These are phyloP conservation scores for Metschnikowia proteae DNA, from an alignment of 805 yeast species.

Conservation along the genomic window DNA sequence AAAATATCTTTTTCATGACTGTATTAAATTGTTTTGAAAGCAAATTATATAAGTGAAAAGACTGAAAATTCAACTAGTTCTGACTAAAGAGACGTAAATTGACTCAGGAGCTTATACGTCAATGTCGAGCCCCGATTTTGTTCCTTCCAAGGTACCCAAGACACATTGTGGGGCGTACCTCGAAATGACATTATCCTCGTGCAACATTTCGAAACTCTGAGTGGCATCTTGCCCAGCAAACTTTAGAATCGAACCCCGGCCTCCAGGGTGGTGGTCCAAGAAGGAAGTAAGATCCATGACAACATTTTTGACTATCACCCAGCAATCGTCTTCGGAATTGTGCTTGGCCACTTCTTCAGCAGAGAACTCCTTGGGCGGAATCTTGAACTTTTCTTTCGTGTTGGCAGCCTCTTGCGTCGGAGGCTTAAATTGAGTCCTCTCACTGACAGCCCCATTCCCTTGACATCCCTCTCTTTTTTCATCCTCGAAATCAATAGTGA, in stretches of 20 bases:
- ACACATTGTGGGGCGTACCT: conserved; percentile 47
- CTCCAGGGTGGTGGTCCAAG: conserved; percentile 55
- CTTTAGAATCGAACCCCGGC: conserved; percentile 49
- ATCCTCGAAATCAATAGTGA: conserved; percentile 33
- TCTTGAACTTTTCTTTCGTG: conserved; percentile 23
- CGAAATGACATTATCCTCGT: conserved; percentile 52
- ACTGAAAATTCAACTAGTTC: conserved; percentile 10
- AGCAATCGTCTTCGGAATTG: conserved; percentile 44
- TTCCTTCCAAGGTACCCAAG: conserved; percentile 50
- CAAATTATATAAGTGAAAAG: conserved; percentile 12
- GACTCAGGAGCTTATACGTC: background rate
- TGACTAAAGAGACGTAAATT: background rate
- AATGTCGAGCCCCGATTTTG: conserved; percentile 38
- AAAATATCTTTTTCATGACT: conserved; percentile 10
- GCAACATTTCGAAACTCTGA: conserved; percentile 50
- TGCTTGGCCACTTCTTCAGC: conserved; percentile 47
- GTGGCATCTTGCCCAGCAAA: conserved; percentile 49
- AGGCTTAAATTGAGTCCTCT: background rate
- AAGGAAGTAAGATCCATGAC: conserved; percentile 48
- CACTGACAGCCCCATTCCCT: background rate
- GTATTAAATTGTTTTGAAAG: conserved; percentile 16
- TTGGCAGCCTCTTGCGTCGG: background rate
- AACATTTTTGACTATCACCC: conserved; percentile 52
- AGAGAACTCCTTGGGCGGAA: conserved; percentile 49
- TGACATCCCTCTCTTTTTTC: background rate